These are phyloP conservation scores for Pleurotus tuber-regium DNA, from an alignment of 768 basidiomycete genomes.

Conservation along the genomic window DNA sequence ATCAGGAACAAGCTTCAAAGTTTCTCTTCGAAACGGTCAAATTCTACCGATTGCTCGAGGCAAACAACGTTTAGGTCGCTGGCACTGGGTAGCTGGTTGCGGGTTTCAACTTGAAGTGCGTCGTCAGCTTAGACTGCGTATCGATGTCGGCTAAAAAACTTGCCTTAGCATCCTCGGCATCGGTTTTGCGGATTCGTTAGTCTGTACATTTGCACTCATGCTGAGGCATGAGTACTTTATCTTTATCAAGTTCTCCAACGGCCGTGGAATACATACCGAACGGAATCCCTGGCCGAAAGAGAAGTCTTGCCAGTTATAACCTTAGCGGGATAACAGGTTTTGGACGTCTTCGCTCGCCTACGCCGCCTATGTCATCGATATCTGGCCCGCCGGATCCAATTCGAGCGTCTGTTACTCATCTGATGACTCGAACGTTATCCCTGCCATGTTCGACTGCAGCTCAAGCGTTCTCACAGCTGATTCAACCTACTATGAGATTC, in stretches of 20 bases:
- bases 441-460: constrained; percentile 78
- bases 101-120: too few relatives aligned
- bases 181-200: too few relatives aligned
- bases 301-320: neutral
- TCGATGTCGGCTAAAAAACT: too few relatives aligned
- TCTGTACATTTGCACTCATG: constrained; percentile 6
- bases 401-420: constrained; percentile 62
- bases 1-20: too few relatives aligned
- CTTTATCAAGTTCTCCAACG: neutral
- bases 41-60: too few relatives aligned
- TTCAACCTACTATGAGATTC: constrained; percentile 74
- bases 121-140: too few relatives aligned
- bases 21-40: too few relatives aligned
- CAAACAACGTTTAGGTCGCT: too few relatives aligned
- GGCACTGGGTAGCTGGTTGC: too few relatives aligned
- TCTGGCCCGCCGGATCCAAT: constrained; percentile 37
- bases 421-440: constrained; percentile 63
- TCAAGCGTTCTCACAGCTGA: constrained; percentile 71
- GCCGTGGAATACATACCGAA: neutral
- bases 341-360: too few relatives aligned
- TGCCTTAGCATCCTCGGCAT: too few relatives aligned
- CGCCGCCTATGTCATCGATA: neutral
- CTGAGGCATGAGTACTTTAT: constrained; percentile 8
- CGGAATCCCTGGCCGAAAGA: neutral
- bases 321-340: neutral